These are phyloP conservation scores for Pleurotus tuoliensis DNA, from an alignment of 768 basidiomycete genomes.

Conservation along the genomic window DNA sequence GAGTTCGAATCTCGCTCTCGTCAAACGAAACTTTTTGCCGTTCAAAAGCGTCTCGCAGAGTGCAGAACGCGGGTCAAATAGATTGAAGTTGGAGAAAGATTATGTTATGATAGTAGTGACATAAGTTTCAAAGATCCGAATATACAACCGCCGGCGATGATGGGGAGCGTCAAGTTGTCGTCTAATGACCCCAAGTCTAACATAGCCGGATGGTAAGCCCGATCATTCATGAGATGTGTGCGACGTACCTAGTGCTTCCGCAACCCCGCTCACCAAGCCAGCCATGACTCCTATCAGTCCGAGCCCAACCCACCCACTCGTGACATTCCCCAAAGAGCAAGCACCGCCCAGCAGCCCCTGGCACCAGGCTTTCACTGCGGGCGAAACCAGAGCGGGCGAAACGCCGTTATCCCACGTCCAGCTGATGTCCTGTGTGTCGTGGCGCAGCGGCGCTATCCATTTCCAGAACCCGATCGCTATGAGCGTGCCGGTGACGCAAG, in stretches of 20 bases:
- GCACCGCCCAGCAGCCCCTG: constrained; percentile 8
- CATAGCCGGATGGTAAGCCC: background rate
- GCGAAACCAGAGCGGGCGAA: constrained; percentile 18
- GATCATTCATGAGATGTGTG: constrained; percentile 8
- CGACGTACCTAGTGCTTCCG: constrained; percentile 78
- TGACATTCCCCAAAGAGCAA: constrained; percentile 12
- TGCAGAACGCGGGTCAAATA: too few species aligned
- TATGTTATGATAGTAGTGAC: constrained; percentile 22
- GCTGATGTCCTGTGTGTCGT: constrained; percentile 29
- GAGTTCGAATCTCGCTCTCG: constrained; percentile 18
- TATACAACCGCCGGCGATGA: constrained; percentile 72
- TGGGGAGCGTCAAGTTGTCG: constrained; percentile 87
- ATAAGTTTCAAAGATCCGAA: constrained; percentile 39
- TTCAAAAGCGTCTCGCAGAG: too few species aligned
- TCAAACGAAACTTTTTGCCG: background rate
- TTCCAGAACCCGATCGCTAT: constrained; percentile 75
- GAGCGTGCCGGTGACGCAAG: constrained; percentile 63
- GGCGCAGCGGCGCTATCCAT: constrained; percentile 46
- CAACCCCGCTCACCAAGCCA: constrained; percentile 77
- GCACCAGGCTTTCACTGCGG: background rate
- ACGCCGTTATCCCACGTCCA: constrained; percentile 61
- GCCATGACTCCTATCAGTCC: constrained; percentile 55
- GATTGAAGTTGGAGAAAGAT: too few species aligned
- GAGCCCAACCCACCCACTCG: constrained; percentile 48
- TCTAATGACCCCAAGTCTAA: constrained; percentile 81